phyloP scores from a whole-genome alignment of 345 rosid genomes.

The Hevea brasiliensis region DNA sequence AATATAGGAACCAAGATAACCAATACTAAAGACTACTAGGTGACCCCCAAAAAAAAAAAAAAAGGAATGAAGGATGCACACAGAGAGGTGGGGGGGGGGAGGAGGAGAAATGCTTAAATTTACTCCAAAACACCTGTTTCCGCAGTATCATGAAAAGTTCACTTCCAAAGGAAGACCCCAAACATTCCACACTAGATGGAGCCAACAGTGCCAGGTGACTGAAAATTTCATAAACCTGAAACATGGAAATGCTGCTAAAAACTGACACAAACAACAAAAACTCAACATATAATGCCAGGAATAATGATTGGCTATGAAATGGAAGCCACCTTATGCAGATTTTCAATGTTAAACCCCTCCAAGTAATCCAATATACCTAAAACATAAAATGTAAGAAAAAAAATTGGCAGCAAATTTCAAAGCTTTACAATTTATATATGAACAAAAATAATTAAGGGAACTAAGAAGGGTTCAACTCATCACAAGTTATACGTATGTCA shows the following conservation, averaged over 20 bases:
- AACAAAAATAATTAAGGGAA: not conserved
- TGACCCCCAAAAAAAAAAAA: too few species aligned
- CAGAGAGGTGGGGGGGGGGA: not conserved
- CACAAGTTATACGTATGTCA: not conserved
- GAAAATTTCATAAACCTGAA: slow-evolving; percentile 82
- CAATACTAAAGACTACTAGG: not conserved
- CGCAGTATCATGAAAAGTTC: slow-evolving; percentile 77
- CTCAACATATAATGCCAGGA: slow-evolving; percentile 13
- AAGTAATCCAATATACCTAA: slow-evolving; percentile 85
- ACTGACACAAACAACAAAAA: slow-evolving; percentile 4
- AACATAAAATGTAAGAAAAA: slow-evolving; percentile 16
- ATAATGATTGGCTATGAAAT: slow-evolving; percentile 8
- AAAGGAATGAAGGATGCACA: not conserved
- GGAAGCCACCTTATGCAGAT: slow-evolving; percentile 62
- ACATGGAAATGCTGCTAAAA: slow-evolving; percentile 12
- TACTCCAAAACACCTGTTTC: slow-evolving; percentile 60
- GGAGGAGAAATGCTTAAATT: not conserved
- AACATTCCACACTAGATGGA: slow-evolving; percentile 38
- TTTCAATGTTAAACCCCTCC: slow-evolving; percentile 71
- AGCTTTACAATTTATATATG: not conserved
- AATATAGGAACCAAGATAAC: slow-evolving; percentile 14
- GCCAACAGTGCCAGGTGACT: slow-evolving; percentile 57
- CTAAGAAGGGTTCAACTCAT: not conserved
- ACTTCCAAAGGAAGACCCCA: slow-evolving; percentile 61
- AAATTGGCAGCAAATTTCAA: not conserved